These are phyloP conservation scores for Leonotis leonurus DNA, from an alignment of 257 asterid species.

Conservation along the genomic window DNA sequence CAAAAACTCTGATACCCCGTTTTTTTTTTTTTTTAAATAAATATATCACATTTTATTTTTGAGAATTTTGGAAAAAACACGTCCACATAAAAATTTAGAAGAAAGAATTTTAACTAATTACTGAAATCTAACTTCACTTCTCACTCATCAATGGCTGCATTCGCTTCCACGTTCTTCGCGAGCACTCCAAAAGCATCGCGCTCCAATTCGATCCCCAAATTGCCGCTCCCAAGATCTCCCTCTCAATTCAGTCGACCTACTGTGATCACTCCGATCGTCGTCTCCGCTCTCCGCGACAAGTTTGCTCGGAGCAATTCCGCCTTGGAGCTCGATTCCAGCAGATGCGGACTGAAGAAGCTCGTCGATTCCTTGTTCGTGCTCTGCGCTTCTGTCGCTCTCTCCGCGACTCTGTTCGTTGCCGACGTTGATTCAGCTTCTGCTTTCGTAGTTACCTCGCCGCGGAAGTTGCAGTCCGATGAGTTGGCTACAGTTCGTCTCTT, in stretches of 20 bases:
- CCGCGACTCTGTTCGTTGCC: constrained; percentile 46
- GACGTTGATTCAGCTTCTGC: constrained; percentile 79
- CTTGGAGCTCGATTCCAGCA: constrained; percentile 27
- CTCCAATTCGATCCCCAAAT: constrained; percentile 27
- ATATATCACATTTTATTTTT: no score
- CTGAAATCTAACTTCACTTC: constrained; percentile 10
- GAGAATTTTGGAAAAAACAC: constrained; percentile 8
- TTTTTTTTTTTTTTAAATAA: no score
- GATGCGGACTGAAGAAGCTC: constrained; percentile 32
- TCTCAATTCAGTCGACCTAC: constrained; percentile 15
- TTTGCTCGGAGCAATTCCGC: constrained; percentile 11
- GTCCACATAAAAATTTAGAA: constrained; percentile 19
- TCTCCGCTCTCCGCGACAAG: constrained; percentile 33
- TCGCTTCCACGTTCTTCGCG: constrained; percentile 42
- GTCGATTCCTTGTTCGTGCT: constrained; percentile 56
- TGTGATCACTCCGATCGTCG: constrained; percentile 22
- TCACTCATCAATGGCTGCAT: constrained; percentile 43
- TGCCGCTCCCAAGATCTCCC: constrained; percentile 25
- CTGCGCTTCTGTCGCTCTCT: constrained; percentile 76
- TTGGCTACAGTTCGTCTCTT: constrained; percentile 90
- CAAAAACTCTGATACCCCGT: no score
- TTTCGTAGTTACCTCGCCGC: constrained; percentile 60
- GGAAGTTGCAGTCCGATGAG: constrained; percentile 89
- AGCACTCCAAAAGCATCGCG: constrained; percentile 25
- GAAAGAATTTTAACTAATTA: constrained; percentile 26